Conservation (phyloP, 163 green algal genomes). For the Chlorella variabilis region DNA sequence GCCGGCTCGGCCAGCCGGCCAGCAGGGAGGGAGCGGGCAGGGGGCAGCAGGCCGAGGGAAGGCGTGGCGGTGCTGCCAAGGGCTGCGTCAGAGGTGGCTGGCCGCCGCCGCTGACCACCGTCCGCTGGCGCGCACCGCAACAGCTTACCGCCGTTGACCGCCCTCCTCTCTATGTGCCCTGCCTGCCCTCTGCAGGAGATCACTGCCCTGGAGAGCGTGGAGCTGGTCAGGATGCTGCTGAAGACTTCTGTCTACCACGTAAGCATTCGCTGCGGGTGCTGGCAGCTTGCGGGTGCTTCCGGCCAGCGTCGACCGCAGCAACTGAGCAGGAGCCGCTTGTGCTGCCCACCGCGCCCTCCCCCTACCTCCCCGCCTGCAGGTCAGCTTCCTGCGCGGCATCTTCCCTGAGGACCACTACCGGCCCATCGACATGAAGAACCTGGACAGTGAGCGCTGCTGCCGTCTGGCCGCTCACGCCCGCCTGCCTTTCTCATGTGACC, state of each 20-base stretch:
- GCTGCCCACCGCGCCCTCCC: too few relatives aligned
- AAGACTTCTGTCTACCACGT: constrained; percentile 20
- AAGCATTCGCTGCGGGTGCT: too few relatives aligned
- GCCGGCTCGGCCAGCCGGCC: too few relatives aligned
- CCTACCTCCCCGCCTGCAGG: constrained; percentile 51
- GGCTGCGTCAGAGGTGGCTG: not conserved
- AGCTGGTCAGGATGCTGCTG: constrained; percentile 53
- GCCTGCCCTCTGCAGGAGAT: constrained; percentile 9
- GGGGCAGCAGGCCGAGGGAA: too few relatives aligned
- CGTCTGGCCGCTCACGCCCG: not conserved
- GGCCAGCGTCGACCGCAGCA: too few relatives aligned
- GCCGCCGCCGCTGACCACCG: too few relatives aligned
- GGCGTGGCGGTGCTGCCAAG: too few relatives aligned
- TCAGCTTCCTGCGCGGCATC: constrained; percentile 81
- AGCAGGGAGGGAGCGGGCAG: too few relatives aligned
- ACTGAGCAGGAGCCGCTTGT: not conserved
- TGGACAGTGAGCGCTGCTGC: constrained; percentile 59
- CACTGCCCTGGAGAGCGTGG: constrained; percentile 27
- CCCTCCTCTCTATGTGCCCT: too few relatives aligned
- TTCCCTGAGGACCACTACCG: constrained; percentile 82
- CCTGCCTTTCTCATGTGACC: too few relatives aligned
- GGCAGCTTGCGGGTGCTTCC: not conserved
- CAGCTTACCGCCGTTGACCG: too few relatives aligned
- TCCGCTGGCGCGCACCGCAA: too few relatives aligned
- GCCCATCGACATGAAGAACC: constrained; percentile 73